Evolutionary conservation across 2,329 filamentous ascomycete genomes (phyloP).

Genomic region (Hypoxylon sp.): DNA sequence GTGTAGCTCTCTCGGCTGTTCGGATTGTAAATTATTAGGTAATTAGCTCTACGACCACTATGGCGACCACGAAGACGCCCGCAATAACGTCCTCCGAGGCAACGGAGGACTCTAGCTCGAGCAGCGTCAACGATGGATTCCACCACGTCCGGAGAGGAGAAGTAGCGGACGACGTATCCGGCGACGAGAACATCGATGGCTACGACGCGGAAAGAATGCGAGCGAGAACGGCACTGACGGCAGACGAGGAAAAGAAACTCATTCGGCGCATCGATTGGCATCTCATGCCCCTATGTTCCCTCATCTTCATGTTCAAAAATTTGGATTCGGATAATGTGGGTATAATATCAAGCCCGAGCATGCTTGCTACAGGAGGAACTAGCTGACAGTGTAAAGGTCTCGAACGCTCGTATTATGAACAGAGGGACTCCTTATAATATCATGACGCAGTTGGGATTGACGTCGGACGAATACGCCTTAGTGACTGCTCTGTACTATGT

Average conservation of each 20-base stretch:
- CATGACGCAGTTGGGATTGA: conserved; percentile 56
- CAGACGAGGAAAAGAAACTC: conserved; percentile 59
- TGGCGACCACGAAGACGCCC: conserved; percentile 27
- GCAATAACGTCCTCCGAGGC: conserved; percentile 26
- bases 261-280: conserved; percentile 59
- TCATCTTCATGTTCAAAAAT: conserved; percentile 58
- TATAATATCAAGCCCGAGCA: not conserved
- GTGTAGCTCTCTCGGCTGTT: not conserved
- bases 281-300: conserved; percentile 57
- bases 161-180: conserved; percentile 34
- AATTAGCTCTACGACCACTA: not conserved
- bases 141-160: conserved; percentile 44
- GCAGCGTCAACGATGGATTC: conserved; percentile 38
- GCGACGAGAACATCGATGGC: conserved; percentile 44
- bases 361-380: not conserved
- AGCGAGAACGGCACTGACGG: conserved; percentile 50
- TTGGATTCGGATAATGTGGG: conserved; percentile 55
- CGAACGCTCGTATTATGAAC: conserved; percentile 60
- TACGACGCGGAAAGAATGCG: conserved; percentile 51
- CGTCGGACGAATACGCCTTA: conserved; percentile 57
- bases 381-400: conserved; percentile 44
- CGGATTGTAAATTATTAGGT: not conserved
- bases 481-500: conserved; percentile 58
- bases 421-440: conserved; percentile 57
- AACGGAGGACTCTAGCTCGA: conserved; percentile 35